Evolutionary conservation across 345 rosid genomes (phyloP), one percentile per base, ranked within the genome.

Genomic region (Gossypium rotundifolium): DNA sequence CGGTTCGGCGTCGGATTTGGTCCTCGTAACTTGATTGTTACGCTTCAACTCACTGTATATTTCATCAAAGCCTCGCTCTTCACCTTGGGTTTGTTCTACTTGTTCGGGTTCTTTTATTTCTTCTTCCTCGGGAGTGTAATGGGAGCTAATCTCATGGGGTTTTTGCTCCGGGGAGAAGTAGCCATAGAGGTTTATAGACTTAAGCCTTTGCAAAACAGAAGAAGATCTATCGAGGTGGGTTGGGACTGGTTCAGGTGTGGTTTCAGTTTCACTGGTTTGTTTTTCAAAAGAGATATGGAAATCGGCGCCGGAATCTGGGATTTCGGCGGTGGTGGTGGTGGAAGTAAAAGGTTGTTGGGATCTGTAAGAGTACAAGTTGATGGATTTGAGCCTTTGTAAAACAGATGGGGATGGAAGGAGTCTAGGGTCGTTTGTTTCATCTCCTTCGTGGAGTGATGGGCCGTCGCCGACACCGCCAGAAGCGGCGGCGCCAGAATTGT

Each of bases 381-480:
- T 81, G 58, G 97, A 90, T 75, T 85, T 91, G 55, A 91, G 86
- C 55, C 90, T 88, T 42, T 90, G 89, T 51, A 93, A 75, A 40
- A 88, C 33, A 27, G 98, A 90, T 3, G 96, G 93, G 80, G 97
- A 87, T 74, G 91, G 81, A 71, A 40, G 76, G 76, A 87, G 79
- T 52, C 80, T 60, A 79, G 86, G 59, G 7, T 75, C 51, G 78
- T 57, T 57, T 22, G 13, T 49, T 2, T 45, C 66, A 18, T 74
- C 52, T 69, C 42, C 45, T 77, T 82, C 55, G 33, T 29, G n/a
- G 17, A 3, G 57, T 42, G 49, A 54, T 7, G 77, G 48, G n/a
- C 20, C 42, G 1, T 23, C 72, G 79, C 2, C 71, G 52, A 1
- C 63, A 74, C 4, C 68, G 57, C 2, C 57, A 11, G 14, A 13